Evolutionary conservation across 805 yeast species (phyloP).

Genomic region (Pichia deserticola): DNA sequence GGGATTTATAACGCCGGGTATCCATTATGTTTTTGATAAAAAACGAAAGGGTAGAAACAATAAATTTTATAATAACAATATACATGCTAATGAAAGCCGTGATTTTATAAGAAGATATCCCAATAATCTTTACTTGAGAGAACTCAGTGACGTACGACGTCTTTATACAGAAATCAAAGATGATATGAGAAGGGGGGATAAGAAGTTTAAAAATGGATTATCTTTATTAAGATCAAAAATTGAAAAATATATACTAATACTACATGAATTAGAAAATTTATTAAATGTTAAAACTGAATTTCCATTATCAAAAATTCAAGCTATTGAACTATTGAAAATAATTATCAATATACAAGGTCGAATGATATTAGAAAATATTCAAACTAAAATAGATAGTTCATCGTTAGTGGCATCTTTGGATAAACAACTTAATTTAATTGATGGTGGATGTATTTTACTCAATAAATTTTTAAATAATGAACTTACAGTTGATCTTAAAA

Average conservation of each 20-base stretch:
- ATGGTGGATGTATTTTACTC: slow-evolving; percentile 7
- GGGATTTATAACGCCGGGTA: slow-evolving; percentile 11
- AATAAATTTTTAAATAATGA: slow-evolving; percentile 1
- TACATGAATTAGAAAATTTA: slow-evolving; percentile 4
- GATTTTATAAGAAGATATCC: slow-evolving; percentile 5
- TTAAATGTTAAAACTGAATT: slow-evolving; percentile 1
- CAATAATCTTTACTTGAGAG: background rate
- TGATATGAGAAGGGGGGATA: background rate
- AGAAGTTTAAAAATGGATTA: background rate
- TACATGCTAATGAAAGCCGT: slow-evolving; percentile 3
- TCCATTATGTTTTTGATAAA: slow-evolving; percentile 1
- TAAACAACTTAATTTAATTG: background rate
- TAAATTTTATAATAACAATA: background rate
- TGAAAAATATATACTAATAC: slow-evolving; percentile 6
- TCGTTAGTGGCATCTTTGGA: slow-evolving; percentile 2
- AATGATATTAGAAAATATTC: background rate
- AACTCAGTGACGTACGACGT: background rate
- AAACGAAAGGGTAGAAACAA: slow-evolving; percentile 1
- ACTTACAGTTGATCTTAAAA: background rate
- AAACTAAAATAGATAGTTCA: background rate
- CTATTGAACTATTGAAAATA: background rate
- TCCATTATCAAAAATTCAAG: background rate
- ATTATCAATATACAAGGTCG: slow-evolving; percentile 1
- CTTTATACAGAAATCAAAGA: background rate
- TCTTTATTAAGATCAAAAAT: background rate